Conservation (phyloP, 257 asterid species). For the Primulina huaijiensis region DNA sequence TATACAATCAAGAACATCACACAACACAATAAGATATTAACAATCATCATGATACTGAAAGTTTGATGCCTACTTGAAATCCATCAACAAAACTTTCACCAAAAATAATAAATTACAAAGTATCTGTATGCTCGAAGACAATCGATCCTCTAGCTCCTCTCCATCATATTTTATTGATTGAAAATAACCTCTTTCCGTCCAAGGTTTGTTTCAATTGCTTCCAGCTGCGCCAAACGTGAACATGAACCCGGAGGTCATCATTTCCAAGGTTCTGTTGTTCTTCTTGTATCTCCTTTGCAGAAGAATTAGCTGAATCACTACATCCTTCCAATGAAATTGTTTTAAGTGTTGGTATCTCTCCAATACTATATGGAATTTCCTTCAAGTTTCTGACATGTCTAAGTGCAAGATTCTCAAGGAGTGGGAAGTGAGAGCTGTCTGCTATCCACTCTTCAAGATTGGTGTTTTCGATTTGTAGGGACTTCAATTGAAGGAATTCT, state of each 20-base stretch:
- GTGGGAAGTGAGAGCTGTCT: constrained; percentile 21
- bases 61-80: not conserved
- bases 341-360: constrained; percentile 22
- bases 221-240: not conserved
- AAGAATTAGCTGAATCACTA: not conserved
- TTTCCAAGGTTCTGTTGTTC: constrained; percentile 18
- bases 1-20: not conserved
- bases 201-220: not conserved
- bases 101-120: too few species aligned
- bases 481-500: constrained; percentile 5
- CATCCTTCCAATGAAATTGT: not conserved
- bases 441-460: constrained; percentile 9
- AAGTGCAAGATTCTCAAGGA: constrained; percentile 20
- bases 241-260: not conserved
- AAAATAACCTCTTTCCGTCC: not conserved
- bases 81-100: not conserved
- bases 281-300: constrained; percentile 6
- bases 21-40: not conserved
- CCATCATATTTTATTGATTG: not conserved
- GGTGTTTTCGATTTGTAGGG: not conserved
- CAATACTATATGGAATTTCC: constrained; percentile 15
- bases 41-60: not conserved
- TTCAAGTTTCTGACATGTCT: not conserved
- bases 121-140: not conserved
- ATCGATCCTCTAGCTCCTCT: not conserved